Evolutionary conservation across 140 eudicot species (phyloP), one percentile per base, ranked within the genome.

Genomic region (Bidens hawaiensis): DNA sequence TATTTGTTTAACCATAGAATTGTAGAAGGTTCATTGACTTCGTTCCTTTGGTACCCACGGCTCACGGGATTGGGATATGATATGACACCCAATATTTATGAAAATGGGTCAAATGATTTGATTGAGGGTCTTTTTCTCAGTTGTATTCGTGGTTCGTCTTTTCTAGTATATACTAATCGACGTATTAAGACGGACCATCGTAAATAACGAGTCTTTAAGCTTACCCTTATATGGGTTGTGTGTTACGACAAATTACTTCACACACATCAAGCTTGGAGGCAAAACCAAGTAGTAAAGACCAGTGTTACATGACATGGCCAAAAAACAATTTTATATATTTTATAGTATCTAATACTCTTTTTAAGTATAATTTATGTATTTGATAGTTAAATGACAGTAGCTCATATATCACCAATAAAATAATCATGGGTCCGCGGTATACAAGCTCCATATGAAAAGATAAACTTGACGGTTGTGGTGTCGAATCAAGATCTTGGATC

Each of bases 1-100:
- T 9, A 8, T 38, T 10, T 9, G 3, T 38, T n/a, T n/a, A n/a
- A n/a, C n/a, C n/a, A n/a, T n/a, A n/a, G 14, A 38, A 38, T 5
- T 15, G 45, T 10, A 38, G 45, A 38, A 40, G 73, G 64, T 54
- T 40, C 53, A 36, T 38, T n/a, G n/a, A n/a, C n/a, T n/a, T n/a
- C n/a, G n/a, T n/a, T 49, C 26, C 4, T 65, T 22, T 17, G 21
- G 64, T 42, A 67, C 64, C 73, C 34, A 51, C 36, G 27, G 13
- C 43, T 42, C 64, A 42, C 0, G 1, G 30, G 24, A n/a, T 42
- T 47, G 60, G 15, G 18, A 36, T 36, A 30, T 30, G n/a, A 46
- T 19, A 64, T 30, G 33, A 48, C 26, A 23, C 50, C 12, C 17
- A 16, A 7, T 34, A 58, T 31, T 43, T 14, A 45, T 22, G 67